Evolutionary conservation across 2,329 filamentous ascomycete genomes (phyloP), one percentile per base, ranked within the genome.

Genomic region (Sporothrix pallida): DNA sequence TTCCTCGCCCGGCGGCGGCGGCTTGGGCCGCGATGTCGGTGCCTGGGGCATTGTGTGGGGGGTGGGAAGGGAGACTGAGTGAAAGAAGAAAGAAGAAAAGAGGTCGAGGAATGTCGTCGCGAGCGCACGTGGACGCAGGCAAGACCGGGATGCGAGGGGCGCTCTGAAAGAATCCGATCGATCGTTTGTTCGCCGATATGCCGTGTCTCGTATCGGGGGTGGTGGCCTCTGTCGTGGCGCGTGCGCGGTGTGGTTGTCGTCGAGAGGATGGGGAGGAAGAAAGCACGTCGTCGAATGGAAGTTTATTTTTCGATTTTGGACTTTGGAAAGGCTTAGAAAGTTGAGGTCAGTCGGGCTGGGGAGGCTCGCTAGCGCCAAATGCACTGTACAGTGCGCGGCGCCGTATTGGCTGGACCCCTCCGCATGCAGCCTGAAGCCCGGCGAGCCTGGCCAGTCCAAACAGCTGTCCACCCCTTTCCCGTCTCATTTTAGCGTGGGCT

Each of bases 1-100:
- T 83, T 98, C 95, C 81, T 97, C 95, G 80, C 92, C 92, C 73
- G 90, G 87, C 67, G 88, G 88, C 62, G 87, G 85, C 76, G 90
- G 91, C 83, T 92, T 93, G 75, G 87, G 86, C 75, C 92, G 91
- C 72, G 91, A 90, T 42, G 88, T 90, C 48, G 83, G 83, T 60
- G 82, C 81, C 75, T 83, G 83, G 77, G 84, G 80, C 76, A 84
- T 82, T 77, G 80, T 82, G 71, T 15, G 46, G 2, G n/a, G 2
- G 37, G 56, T 3, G 15, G 9, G 46, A 15, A 4, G 44, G 15
- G 17, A 10, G 26, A 42, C 9, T 7, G 17, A 23, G 9, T 42
- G 13, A 20, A 13, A 12, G 44, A 44, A 50, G 48, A 17, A 13
- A 42, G 44, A 54, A 44, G 20, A 15, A 23, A 50, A 9, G 44